A percentile compares a stretch with the other conserved stretches of the same genome.
These are phyloP conservation scores for Hypoxylon sp. DNA, from an alignment of 2,329 filamentous ascomycete genomes.

Conservation along the genomic window DNA sequence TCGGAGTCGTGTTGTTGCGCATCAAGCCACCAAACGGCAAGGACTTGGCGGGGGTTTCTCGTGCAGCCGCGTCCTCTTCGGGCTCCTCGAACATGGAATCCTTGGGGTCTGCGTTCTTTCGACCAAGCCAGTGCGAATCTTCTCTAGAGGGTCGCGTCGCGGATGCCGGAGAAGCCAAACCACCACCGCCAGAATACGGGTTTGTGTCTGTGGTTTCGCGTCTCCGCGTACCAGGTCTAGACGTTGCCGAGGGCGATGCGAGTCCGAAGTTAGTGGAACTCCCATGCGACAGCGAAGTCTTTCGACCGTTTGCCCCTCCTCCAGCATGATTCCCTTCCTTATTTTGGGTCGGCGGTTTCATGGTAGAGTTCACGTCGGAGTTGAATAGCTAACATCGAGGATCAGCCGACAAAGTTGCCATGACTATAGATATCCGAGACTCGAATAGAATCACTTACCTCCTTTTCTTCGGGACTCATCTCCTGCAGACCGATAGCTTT, in stretches of 20 bases:
- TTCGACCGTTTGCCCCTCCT: constrained; percentile 73
- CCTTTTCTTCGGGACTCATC: constrained; percentile 70
- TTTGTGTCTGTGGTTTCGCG: constrained; percentile 81
- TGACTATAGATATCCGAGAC: too few species aligned
- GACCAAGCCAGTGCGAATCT: constrained; percentile 67
- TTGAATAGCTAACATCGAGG: constrained; percentile 71
- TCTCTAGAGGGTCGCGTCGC: constrained; percentile 68
- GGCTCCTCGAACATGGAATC: constrained; percentile 62
- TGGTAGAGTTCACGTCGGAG: constrained; percentile 88
- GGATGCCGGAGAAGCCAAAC: constrained; percentile 68
- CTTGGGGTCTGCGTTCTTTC: constrained; percentile 62
- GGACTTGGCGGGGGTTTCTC: constrained; percentile 46
- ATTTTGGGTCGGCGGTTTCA: constrained; percentile 85
- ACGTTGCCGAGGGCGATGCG: constrained; percentile 74
- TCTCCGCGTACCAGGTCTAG: constrained; percentile 79
- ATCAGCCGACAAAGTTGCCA: constrained; percentile 42
- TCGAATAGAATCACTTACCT: constrained; percentile 62
- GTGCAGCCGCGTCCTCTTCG: constrained; percentile 51
- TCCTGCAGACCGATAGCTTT: constrained; percentile 77
- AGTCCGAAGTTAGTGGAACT: constrained; percentile 71
- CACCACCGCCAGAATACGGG: constrained; percentile 60
- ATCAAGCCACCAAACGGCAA: constrained; percentile 57
- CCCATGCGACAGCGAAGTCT: constrained; percentile 81
- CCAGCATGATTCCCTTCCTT: constrained; percentile 66
- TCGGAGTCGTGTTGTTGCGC: constrained; percentile 61